Evolutionary conservation across 352 stramenopile genomes (phyloP), one percentile per base, ranked within the genome.

Genomic region (Globisporangium okanoganense): DNA sequence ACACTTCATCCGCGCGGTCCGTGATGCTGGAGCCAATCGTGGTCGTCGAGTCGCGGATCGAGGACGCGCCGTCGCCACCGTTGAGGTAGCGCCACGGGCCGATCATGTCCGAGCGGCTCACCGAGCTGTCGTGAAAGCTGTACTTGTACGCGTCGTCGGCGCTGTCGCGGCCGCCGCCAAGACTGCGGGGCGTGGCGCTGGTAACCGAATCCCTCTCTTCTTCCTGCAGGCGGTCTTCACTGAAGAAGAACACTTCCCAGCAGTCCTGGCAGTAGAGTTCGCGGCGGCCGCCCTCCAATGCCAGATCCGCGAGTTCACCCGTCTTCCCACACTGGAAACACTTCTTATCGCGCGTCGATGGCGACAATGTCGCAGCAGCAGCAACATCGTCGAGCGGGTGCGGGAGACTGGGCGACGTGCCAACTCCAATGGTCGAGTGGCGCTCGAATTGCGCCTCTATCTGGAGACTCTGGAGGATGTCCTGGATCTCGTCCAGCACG

Each of bases 401-500:
- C 22, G 25, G 57, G 14, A 69, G 63, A 27, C 41, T 69, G 0
- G 65, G 64, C 48, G 67, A 51, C 14, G 72, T 79, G 56, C 82
- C 82, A 58, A 87, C 31, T 38, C 76, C 80, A 41, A 86, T 66
- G 27, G 75, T 72, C 25, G 82, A 92, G 69, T 90, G 82, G 20
- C 82, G 79, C 61, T 92, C 82, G 56, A 92, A 89, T 48, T 90
- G 82, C 41, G 80, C 56, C 60, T 89, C 82, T 80, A 92, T 92
- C 67, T 92, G 79, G 29, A 92, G 72, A 56, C 73, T 86, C 54
- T 84, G 67, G 14, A 90, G 75, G 47, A 90, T 92, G 44, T 92
- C 78, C 53, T 92, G 78, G 62, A 92, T 90, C 64, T 92, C 82
- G 47, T 89, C 82, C 33, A 92, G 74, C 68, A 90, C 84, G 18